Evolutionary conservation across 176 grass and related monocot species (phyloP), one percentile per base, ranked within the genome.

Genomic region (Calamus simplicifolius): DNA sequence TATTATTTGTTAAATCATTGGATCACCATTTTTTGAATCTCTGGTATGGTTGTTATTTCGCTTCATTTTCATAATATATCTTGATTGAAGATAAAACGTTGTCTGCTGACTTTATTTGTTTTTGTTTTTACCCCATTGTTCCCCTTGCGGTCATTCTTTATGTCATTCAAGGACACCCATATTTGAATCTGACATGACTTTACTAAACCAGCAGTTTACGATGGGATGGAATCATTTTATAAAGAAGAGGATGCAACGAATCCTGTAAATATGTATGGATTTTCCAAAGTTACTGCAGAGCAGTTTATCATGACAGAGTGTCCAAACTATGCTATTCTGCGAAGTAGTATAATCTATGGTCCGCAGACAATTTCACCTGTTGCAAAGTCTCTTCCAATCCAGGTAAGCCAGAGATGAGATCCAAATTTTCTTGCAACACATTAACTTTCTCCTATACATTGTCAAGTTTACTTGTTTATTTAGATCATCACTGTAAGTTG

Each of bases 341-440:
- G 87, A 77, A 97, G 87, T 73, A 97, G 92, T 48, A 97, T 97
- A 19, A 97, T 97, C 51, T 96, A 90, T 23, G 92, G 92, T 6
- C 86, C 86, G 57, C 92, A 96, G 38, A 96, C 86, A 50, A 72
- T 90, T 66, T 90, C 92, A 55, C 87, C 81, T 28, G 83, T 97
- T n/a, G 49, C 81, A 17, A 97, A 89, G 54, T 97, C 92, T 18
- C 87, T 97, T 48, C 92, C 83, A 25, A 29, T 97, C 68, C 92
- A 97, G 83, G 87, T 90, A 78, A 66, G 16, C 17, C n/a, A 16
- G 21, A 2, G 19, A 27, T 29, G 19, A 29, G 8, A 12, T n/a
- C 35, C 35, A 43, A 43, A 43, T 43, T 43, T 43, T 10, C 35
- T 43, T 43, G 7, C 8, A 12, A 43, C 35, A 7, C 35, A 12